phyloP scores from a whole-genome alignment of 306 rosid genomes.

The Cicer judaicum region DNA sequence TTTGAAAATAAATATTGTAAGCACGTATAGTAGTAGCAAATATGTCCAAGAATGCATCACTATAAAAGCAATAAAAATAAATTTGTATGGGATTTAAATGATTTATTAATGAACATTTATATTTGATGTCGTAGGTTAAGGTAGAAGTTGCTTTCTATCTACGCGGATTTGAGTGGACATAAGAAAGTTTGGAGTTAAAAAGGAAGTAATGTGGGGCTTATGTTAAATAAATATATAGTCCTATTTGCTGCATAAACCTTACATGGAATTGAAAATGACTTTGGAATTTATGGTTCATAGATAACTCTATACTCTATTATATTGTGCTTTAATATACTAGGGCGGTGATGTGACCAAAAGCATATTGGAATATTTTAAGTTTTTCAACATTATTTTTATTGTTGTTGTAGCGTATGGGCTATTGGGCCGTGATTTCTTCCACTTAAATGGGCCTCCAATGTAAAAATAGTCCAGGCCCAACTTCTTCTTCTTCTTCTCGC shows the following conservation, averaged over 20 bases:
- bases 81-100: neutral
- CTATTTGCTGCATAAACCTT: constrained; percentile 26
- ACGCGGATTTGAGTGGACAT: constrained; percentile 53
- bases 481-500: too few species aligned
- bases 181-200: constrained; percentile 23
- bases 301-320: neutral
- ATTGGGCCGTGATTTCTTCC: neutral
- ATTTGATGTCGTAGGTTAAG: neutral
- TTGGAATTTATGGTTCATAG: neutral
- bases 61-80: neutral
- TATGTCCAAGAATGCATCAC: constrained; percentile 4
- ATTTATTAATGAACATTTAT: neutral
- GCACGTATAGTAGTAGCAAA: neutral
- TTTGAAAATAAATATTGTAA: neutral
- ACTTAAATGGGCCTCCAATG: neutral
- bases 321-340: constrained; percentile 25
- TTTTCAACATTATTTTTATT: neutral
- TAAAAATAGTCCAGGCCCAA: neutral
- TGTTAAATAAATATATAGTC: neutral
- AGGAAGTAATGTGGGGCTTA: constrained; percentile 43
- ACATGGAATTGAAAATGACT: constrained; percentile 40
- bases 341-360: constrained; percentile 51
- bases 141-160: constrained; percentile 45
- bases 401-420: neutral
- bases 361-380: neutral